Evolutionary conservation across 108 stramenopile genomes (phyloP).

Genomic region (Mayamaea pseudoterrestris): DNA sequence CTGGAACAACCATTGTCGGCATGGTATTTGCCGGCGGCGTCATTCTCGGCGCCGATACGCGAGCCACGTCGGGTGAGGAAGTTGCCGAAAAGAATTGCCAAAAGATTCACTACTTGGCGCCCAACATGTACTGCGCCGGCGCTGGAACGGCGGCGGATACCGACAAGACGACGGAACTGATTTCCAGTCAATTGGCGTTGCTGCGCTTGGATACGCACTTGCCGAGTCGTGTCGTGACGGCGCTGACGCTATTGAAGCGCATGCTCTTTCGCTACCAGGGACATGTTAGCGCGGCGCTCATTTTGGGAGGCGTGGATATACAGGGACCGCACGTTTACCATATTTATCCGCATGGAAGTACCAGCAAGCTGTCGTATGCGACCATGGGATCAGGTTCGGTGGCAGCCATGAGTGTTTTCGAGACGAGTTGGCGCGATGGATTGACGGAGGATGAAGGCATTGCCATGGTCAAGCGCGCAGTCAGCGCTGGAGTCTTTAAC

Average conservation of each 20-base stretch:
- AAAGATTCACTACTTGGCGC: slow-evolving; percentile 98
- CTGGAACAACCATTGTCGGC: slow-evolving; percentile 94
- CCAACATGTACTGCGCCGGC: slow-evolving; percentile 99
- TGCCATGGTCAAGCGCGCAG: slow-evolving; percentile 84
- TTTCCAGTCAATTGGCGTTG: slow-evolving; percentile 84
- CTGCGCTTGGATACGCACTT: slow-evolving; percentile 85
- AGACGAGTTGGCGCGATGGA: slow-evolving; percentile 79
- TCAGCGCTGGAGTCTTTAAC: slow-evolving; percentile 95
- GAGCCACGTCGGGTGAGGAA: slow-evolving; percentile 87
- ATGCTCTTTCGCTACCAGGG: slow-evolving; percentile 96
- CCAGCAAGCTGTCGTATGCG: slow-evolving; percentile 90
- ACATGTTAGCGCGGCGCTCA: slow-evolving; percentile 86
- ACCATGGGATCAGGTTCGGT: slow-evolving; percentile 98
- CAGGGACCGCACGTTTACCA: slow-evolving; percentile 93
- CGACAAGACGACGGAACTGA: slow-evolving; percentile 93
- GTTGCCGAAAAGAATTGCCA: slow-evolving; percentile 99
- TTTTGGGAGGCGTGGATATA: slow-evolving; percentile 92
- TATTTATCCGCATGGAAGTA: slow-evolving; percentile 95
- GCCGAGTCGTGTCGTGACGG: slow-evolving; percentile 85
- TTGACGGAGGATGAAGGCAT: slow-evolving; percentile 88
- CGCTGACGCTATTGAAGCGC: slow-evolving; percentile 90
- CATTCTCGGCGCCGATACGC: slow-evolving; percentile 97
- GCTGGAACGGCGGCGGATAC: slow-evolving; percentile 99
- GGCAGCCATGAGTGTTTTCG: slow-evolving; percentile 97
- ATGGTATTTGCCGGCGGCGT: slow-evolving; percentile 88